A percentile compares a stretch with the other conserved stretches of the same genome.
Conservation (phyloP, 2,329 filamentous ascomycete species). For the Periconia sp. region DNA sequence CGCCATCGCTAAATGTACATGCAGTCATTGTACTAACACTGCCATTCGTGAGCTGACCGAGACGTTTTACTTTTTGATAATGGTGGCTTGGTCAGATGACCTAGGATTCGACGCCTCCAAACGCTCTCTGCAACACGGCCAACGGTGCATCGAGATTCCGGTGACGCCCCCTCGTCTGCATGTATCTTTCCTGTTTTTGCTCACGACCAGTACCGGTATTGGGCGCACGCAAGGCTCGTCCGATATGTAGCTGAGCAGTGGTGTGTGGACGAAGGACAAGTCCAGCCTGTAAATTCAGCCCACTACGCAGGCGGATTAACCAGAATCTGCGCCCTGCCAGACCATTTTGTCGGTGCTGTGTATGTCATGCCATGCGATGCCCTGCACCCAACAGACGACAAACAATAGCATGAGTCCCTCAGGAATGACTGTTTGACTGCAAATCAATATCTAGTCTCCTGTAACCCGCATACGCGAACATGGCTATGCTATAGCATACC, state of each 20-base stretch:
- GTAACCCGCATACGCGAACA: slow-evolving; percentile 1
- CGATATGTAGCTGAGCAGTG: slow-evolving; percentile 15
- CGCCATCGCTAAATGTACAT: no score
- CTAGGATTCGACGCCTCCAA: slow-evolving; percentile 27
- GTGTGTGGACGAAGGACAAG: slow-evolving; percentile 8
- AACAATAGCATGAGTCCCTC: not conserved
- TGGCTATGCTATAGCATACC: not conserved
- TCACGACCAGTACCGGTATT: no score
- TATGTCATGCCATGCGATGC: no score
- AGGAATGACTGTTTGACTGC: slow-evolving; percentile 5
- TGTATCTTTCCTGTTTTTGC: slow-evolving; percentile 11
- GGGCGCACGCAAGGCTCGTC: not conserved
- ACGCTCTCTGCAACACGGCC: slow-evolving; percentile 18
- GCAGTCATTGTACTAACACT: no score
- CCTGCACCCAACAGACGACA: slow-evolving; percentile 8
- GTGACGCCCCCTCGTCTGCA: slow-evolving; percentile 22
- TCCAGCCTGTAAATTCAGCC: slow-evolving; percentile 23
- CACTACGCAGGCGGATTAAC: slow-evolving; percentile 15
- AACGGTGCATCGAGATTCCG: slow-evolving; percentile 30
- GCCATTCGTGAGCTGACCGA: slow-evolving; percentile 16
- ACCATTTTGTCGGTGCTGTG: no score
- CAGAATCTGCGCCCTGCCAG: no score
- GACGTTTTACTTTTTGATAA: slow-evolving; percentile 23
- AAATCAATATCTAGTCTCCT: slow-evolving; percentile 1
- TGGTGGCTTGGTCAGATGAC: slow-evolving; percentile 28